These are phyloP conservation scores for Tolypocladium ovalisporum DNA, from an alignment of 2,329 filamentous ascomycete genomes.

Conservation along the genomic window DNA sequence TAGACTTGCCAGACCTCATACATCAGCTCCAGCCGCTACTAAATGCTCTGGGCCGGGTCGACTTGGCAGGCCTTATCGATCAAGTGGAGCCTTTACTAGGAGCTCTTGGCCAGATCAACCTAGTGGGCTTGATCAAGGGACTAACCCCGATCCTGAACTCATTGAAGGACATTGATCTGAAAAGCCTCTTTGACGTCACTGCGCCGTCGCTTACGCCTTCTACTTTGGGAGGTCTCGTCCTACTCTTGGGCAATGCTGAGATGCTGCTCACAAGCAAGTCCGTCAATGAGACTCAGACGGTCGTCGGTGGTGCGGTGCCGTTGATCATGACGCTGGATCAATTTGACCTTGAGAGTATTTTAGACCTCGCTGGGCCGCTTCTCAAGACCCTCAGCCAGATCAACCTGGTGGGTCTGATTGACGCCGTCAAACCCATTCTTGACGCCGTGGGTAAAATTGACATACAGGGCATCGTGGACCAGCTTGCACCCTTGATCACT, in stretches of 20 bases:
- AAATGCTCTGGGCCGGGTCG: not conserved
- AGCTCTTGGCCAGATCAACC: not conserved
- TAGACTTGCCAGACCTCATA: not conserved
- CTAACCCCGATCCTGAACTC: not conserved
- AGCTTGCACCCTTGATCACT: not conserved
- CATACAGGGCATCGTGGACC: not conserved
- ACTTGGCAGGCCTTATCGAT: not conserved
- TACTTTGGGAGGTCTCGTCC: not conserved
- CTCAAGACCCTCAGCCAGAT: not conserved
- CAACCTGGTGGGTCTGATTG: not conserved
- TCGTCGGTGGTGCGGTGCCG: not conserved
- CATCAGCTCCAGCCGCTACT: not conserved
- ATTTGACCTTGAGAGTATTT: not conserved
- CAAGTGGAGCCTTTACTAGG: not conserved
- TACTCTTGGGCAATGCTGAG: not conserved
- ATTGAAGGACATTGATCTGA: not conserved
- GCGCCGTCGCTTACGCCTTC: not conserved
- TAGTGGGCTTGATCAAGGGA: not conserved
- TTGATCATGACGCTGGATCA: not conserved
- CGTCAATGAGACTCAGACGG: not conserved
- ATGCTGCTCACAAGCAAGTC: not conserved
- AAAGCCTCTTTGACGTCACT: not conserved
- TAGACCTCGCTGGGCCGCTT: not conserved
- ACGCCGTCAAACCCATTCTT: not conserved
- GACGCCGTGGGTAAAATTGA: not conserved